Percentiles rank a stretch among this genome's conserved stretches.
These are phyloP conservation scores for Thielaviopsis ethacetica DNA, from an alignment of 2,329 filamentous ascomycete species.

Conservation along the genomic window DNA sequence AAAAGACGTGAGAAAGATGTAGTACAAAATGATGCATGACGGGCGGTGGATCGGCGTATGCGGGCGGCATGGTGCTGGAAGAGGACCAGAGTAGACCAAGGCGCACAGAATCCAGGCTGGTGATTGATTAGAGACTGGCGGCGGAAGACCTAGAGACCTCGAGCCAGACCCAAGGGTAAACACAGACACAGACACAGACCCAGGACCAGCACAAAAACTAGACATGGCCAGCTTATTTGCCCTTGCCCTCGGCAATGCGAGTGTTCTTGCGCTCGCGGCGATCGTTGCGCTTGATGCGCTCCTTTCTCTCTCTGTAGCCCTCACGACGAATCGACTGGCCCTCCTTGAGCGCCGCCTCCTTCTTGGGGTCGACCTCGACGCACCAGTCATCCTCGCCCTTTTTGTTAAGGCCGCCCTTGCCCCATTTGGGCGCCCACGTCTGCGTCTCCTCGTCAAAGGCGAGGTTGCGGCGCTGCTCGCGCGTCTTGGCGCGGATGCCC, in stretches of 20 bases:
- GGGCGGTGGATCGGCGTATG: neutral
- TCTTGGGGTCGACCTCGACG: conserved; percentile 75
- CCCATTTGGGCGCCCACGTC: conserved; percentile 90
- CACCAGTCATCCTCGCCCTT: conserved; percentile 71
- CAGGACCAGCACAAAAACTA: neutral
- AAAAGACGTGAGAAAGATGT: neutral
- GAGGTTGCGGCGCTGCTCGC: conserved; percentile 57
- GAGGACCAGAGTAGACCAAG: too few relatives aligned
- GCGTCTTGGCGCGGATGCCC: conserved; percentile 80
- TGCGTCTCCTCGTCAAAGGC: conserved; percentile 71
- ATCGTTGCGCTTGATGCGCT: conserved; percentile 56
- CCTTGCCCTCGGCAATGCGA: conserved; percentile 23
- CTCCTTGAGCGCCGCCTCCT: conserved; percentile 46
- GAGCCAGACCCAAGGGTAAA: too few relatives aligned
- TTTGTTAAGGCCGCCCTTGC: conserved; percentile 83
- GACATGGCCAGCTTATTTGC: conserved; percentile 7
- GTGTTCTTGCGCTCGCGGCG: conserved; percentile 52
- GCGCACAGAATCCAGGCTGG: too few relatives aligned
- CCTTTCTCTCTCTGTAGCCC: conserved; percentile 47
- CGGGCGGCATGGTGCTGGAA: too few relatives aligned
- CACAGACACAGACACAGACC: too few relatives aligned
- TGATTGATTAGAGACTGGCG: too few relatives aligned
- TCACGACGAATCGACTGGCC: conserved; percentile 45
- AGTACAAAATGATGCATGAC: neutral
- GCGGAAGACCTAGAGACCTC: too few relatives aligned